A percentile compares a stretch with the other conserved stretches of the same genome.
phyloP scores from a whole-genome alignment of 2,329 filamentous ascomycete species.

The Clarireedia paspali region DNA sequence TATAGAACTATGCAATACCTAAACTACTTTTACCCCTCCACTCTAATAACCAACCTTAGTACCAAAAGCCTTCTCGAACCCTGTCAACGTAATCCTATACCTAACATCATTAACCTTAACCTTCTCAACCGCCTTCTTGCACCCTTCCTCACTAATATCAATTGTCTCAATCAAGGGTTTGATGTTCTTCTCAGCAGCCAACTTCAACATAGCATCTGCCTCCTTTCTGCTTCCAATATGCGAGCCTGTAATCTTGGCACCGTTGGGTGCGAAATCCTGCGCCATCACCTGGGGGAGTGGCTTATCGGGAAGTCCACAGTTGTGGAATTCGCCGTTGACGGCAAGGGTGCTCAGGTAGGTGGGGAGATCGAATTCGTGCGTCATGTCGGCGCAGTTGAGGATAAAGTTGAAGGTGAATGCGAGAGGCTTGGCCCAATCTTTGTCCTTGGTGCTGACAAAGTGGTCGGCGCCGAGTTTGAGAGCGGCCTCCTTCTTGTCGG shows the following conservation, averaged over 20 bases:
- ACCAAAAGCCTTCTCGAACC: constrained; percentile 58
- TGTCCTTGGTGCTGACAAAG: constrained; percentile 47
- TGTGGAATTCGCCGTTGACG: constrained; percentile 53
- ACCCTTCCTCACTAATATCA: constrained; percentile 34
- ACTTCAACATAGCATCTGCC: constrained; percentile 52
- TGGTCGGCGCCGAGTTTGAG: constrained; percentile 52
- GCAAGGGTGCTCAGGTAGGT: constrained; percentile 55
- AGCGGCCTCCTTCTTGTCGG: constrained; percentile 51
- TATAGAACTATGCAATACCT: too few species aligned
- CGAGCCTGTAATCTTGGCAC: constrained; percentile 38
- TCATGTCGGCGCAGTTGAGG: constrained; percentile 52
- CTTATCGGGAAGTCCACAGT: constrained; percentile 59
- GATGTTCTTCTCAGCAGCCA: constrained; percentile 51
- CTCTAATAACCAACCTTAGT: constrained; percentile 10
- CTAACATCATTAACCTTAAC: constrained; percentile 64
- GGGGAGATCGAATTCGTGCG: constrained; percentile 34
- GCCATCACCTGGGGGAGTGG: constrained; percentile 45
- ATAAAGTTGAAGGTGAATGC: constrained; percentile 49
- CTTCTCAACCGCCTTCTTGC: constrained; percentile 60
- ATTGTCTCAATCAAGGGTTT: constrained; percentile 45
- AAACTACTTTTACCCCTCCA: background rate
- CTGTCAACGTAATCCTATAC: constrained; percentile 64
- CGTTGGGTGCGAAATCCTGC: constrained; percentile 49
- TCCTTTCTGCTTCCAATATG: constrained; percentile 37
- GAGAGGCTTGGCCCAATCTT: constrained; percentile 53